Percentiles rank a stretch among this genome's conserved stretches.
These are phyloP conservation scores for Calocybe cyanea DNA, from an alignment of 768 basidiomycete species.

Conservation along the genomic window DNA sequence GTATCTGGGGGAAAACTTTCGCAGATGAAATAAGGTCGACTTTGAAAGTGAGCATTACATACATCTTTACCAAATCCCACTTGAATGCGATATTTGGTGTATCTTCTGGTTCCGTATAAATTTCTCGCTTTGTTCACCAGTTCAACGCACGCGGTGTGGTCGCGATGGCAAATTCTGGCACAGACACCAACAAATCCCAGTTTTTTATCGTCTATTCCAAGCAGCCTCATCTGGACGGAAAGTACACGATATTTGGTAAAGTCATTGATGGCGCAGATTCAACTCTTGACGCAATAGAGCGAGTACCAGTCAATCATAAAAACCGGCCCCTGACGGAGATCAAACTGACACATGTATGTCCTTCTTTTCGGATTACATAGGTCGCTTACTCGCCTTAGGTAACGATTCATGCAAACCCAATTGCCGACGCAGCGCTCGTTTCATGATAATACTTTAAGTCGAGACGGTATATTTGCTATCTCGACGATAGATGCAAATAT, in stretches of 20 bases:
- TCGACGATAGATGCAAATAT: too few species aligned
- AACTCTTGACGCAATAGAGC: slow-evolving; percentile 91
- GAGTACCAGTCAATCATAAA: slow-evolving; percentile 86
- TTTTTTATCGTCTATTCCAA: slow-evolving; percentile 91
- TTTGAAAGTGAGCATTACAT: slow-evolving; percentile 63
- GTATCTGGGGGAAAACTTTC: slow-evolving; percentile 93
- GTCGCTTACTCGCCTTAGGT: slow-evolving; percentile 40
- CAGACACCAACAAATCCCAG: slow-evolving; percentile 89
- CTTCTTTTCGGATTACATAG: not conserved
- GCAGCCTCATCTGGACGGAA: slow-evolving; percentile 90
- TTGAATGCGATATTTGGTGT: slow-evolving; percentile 5
- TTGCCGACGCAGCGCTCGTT: slow-evolving; percentile 70
- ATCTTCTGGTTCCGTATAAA: slow-evolving; percentile 19
- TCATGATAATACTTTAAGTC: slow-evolving; percentile 23
- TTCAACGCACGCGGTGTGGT: slow-evolving; percentile 94
- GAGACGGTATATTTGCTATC: too few species aligned
- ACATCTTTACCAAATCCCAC: slow-evolving; percentile 1
- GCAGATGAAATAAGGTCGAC: slow-evolving; percentile 91
- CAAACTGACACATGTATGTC: slow-evolving; percentile 70
- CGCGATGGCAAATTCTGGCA: slow-evolving; percentile 97
- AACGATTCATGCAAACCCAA: slow-evolving; percentile 92
- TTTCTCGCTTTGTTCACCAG: slow-evolving; percentile 34
- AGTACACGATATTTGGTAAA: slow-evolving; percentile 93
- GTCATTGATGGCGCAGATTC: slow-evolving; percentile 99
- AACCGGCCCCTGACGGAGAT: slow-evolving; percentile 86